Evolutionary conservation across 148 eudicot species (phyloP).

Genomic region (Spergularia marina): DNA sequence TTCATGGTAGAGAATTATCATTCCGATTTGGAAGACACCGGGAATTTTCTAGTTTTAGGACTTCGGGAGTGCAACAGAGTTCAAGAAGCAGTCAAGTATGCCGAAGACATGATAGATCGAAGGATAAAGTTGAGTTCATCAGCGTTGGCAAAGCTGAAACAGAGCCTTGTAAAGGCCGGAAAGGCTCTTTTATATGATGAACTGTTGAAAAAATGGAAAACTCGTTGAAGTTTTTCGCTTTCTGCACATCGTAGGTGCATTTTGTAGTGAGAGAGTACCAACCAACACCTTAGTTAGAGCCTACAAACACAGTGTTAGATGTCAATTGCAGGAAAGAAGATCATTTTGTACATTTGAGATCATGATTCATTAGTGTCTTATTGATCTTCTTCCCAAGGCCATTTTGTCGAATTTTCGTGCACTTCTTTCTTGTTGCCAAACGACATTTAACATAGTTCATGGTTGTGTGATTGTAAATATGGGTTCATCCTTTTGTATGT

Average conservation of each 20-base stretch:
- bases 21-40: conserved; percentile 66
- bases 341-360: neutral
- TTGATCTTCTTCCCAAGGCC: neutral
- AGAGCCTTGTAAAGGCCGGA: conserved; percentile 52
- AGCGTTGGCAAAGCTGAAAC: conserved; percentile 51
- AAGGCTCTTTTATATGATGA: conserved; percentile 51
- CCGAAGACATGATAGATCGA: conserved; percentile 76
- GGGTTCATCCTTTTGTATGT: no score
- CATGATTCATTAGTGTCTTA: neutral
- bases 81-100: conserved; percentile 81
- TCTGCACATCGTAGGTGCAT: neutral
- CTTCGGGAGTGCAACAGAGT: conserved; percentile 59
- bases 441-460: no score
- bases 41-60: conserved; percentile 56
- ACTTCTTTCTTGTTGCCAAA: no score
- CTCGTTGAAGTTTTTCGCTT: conserved; percentile 4
- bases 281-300: neutral
- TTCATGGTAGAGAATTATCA: conserved; percentile 56
- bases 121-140: conserved; percentile 62
- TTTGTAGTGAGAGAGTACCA: neutral
- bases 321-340: neutral
- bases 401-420: neutral
- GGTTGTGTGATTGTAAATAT: no score
- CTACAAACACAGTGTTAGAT: neutral
- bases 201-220: conserved; percentile 59